Conservation (phyloP, 2,329 filamentous ascomycete species). For the Herpomyces periplanetae region DNA sequence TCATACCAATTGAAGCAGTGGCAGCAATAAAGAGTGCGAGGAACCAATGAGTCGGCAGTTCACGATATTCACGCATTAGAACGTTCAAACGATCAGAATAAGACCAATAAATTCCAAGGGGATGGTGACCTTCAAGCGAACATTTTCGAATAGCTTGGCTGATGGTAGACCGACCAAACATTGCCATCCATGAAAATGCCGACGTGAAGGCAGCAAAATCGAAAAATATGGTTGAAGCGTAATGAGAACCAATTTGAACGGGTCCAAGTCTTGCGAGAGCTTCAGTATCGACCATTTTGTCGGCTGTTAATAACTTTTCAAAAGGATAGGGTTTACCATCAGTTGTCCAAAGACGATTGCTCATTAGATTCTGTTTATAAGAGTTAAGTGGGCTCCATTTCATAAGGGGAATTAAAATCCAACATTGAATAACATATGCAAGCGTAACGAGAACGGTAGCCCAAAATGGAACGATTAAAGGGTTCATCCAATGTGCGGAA, state of each 20-base stretch:
- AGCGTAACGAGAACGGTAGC: conserved; percentile 16
- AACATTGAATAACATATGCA: conserved; percentile 16
- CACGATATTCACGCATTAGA: conserved; percentile 15
- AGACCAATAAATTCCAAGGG: conserved; percentile 12
- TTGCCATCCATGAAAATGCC: conserved; percentile 16
- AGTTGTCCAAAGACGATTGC: conserved; percentile 12
- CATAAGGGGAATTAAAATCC: conserved; percentile 17
- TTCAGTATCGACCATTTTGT: conserved; percentile 7
- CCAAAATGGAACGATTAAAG: conserved; percentile 15
- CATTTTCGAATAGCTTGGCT: conserved; percentile 7
- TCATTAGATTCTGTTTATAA: conserved; percentile 16
- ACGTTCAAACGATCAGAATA: conserved; percentile 19
- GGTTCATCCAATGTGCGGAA: conserved; percentile 12
- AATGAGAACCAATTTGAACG: conserved; percentile 16
- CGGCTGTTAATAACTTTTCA: conserved; percentile 6
- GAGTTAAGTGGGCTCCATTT: conserved; percentile 16
- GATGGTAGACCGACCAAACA: conserved; percentile 15
- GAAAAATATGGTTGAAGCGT: conserved; percentile 18
- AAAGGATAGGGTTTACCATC: conserved; percentile 8
- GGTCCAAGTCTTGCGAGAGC: conserved; percentile 12
- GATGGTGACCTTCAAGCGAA: conserved; percentile 5
- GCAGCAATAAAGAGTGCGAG: conserved; percentile 11
- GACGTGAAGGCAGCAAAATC: conserved; percentile 18
- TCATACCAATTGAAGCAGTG: conserved; percentile 12
- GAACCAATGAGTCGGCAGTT: conserved; percentile 20